These are phyloP conservation scores for Trichoderma gracile DNA, from an alignment of 2,329 filamentous ascomycete genomes.

Conservation along the genomic window DNA sequence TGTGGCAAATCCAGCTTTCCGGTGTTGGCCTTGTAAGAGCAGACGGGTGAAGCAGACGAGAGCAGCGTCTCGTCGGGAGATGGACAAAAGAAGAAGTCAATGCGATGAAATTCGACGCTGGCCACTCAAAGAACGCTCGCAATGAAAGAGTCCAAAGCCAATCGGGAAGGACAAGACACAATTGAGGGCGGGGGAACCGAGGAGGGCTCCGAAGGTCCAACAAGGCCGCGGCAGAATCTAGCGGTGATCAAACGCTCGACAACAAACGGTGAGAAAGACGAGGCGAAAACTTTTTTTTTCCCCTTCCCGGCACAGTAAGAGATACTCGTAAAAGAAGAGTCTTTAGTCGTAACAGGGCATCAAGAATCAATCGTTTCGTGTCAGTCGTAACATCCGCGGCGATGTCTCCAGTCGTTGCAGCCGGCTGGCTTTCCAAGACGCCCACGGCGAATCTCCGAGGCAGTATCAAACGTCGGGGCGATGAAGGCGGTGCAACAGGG, in stretches of 20 bases:
- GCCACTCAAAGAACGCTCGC: slow-evolving; percentile 19
- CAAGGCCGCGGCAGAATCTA: slow-evolving; percentile 10
- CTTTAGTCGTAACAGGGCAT: slow-evolving; percentile 37
- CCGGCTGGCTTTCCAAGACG: not conserved
- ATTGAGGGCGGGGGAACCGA: slow-evolving; percentile 3
- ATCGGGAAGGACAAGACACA: slow-evolving; percentile 10
- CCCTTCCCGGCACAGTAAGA: slow-evolving; percentile 24
- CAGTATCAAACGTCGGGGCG: slow-evolving; percentile 21
- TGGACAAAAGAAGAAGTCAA: not conserved
- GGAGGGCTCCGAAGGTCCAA: not conserved
- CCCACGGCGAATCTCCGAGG: slow-evolving; percentile 10
- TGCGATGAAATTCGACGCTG: slow-evolving; percentile 16
- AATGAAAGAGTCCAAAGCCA: slow-evolving; percentile 19
- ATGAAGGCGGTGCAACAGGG: slow-evolving; percentile 20
- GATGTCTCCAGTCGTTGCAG: slow-evolving; percentile 13
- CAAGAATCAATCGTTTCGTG: slow-evolving; percentile 29
- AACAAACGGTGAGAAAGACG: slow-evolving; percentile 17
- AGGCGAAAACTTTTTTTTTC: slow-evolving; percentile 23
- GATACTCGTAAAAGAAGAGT: slow-evolving; percentile 30
- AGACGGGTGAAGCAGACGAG: slow-evolving; percentile 13
- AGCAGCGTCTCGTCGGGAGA: slow-evolving; percentile 3
- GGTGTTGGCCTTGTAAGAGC: slow-evolving; percentile 52
- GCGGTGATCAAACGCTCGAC: slow-evolving; percentile 20
- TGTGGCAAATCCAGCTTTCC: slow-evolving; percentile 94
- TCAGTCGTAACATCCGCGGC: slow-evolving; percentile 31